These are phyloP conservation scores for Stephania japonica DNA, from an alignment of 164 flowering plant genomes.

Conservation along the genomic window DNA sequence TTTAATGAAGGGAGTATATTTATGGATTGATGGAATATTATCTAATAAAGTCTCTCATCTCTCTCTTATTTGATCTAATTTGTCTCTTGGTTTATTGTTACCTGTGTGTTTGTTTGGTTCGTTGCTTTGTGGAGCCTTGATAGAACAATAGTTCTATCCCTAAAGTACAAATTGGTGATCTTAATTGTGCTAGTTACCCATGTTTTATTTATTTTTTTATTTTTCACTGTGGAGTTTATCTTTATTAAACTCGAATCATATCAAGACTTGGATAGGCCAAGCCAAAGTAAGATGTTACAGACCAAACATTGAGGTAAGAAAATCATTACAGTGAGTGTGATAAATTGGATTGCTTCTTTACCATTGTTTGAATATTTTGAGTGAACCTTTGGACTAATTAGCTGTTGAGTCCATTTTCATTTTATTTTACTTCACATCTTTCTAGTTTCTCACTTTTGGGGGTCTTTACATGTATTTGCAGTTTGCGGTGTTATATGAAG, in stretches of 20 bases:
- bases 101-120: neutral
- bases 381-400: neutral
- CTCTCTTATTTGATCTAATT: too few species aligned
- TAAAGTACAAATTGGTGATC: neutral
- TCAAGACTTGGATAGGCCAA: neutral
- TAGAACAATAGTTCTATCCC: too few species aligned
- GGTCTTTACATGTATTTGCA: conserved; percentile 25
- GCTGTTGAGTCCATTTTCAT: neutral
- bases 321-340: neutral
- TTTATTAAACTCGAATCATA: neutral
- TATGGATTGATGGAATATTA: too few species aligned
- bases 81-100: neutral
- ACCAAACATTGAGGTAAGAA: neutral
- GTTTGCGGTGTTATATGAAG: conserved; percentile 90
- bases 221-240: neutral
- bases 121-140: too few species aligned
- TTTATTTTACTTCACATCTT: neutral
- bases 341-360: neutral
- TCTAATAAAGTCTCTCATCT: too few species aligned
- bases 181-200: neutral
- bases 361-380: neutral
- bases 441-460: neutral
- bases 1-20: too few species aligned
- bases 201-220: neutral
- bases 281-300: neutral